Evolutionary conservation across 2,329 filamentous ascomycete species (phyloP), one percentile per base, ranked within the genome.

Genomic region (Colletotrichum orchidophilum): DNA sequence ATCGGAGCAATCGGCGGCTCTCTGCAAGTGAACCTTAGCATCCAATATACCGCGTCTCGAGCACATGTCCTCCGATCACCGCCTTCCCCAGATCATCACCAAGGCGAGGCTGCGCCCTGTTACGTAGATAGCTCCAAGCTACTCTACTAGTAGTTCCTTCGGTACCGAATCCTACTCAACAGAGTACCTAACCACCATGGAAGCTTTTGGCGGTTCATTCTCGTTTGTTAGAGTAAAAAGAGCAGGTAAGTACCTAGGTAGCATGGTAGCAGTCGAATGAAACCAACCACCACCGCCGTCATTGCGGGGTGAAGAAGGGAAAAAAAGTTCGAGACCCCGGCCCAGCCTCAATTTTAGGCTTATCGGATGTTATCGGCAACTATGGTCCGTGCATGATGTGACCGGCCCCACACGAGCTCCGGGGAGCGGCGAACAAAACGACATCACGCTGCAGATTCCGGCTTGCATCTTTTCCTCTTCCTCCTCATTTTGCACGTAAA

Each of bases 231-330:
- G n/a, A n/a, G n/a, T n/a, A n/a, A n/a, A n/a, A n/a, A n/a, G n/a
- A n/a, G n/a, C n/a, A n/a, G n/a, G n/a, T n/a, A n/a, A n/a, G n/a
- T n/a, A n/a, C n/a, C n/a, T n/a, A n/a, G n/a, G n/a, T n/a, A n/a
- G n/a, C n/a, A n/a, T n/a, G n/a, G n/a, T n/a, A n/a, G n/a, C n/a
- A n/a, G n/a, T n/a, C n/a, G n/a, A n/a, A n/a, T n/a, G n/a, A n/a
- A n/a, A 57, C 18, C 26, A 15, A 4, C 7, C n/a, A 66, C 63
- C 55, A 66, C 46, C 66, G 24, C 46, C 67, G 64, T 69, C 69
- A 71, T 71, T 71, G 69, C 69, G 69, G 69, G 69, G 69, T 71
- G 63, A 33, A 33, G 21, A 27, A 13, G 63, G 63, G 68, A 62
- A 67, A 50, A 50, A 33, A 27, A 18, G 67, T 63, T 61, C 63